phyloP scores from a whole-genome alignment of 176 grass and related monocot species.

The Hsuehochloa calcarea region DNA sequence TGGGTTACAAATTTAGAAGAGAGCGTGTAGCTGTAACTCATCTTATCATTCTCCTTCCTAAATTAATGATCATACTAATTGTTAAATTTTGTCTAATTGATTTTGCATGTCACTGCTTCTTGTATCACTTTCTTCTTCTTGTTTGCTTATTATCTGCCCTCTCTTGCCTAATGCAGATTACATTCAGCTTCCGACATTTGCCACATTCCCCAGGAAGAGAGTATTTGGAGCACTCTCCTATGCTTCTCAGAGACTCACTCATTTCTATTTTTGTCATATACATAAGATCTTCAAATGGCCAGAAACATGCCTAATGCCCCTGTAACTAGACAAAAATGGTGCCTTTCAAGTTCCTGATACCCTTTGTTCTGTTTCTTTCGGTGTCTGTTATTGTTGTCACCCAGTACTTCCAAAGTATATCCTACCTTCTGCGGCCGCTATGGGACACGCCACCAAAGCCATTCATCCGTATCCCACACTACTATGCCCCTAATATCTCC shows the following conservation, averaged over 20 bases:
- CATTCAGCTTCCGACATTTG: neutral
- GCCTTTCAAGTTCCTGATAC: conserved; percentile 35
- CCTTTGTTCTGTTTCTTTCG: conserved; percentile 47
- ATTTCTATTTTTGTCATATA: conserved; percentile 10
- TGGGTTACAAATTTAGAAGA: neutral
- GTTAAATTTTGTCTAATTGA: neutral
- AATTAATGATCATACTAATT: neutral
- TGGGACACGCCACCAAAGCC: conserved; percentile 82
- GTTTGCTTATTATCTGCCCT: conserved; percentile 25
- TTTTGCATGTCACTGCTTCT: no score
- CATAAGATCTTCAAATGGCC: conserved; percentile 40
- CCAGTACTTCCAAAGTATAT: conserved; percentile 55
- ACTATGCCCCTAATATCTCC: conserved; percentile 66
- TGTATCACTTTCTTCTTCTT: neutral
- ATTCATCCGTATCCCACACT: conserved; percentile 78
- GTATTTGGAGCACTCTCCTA: conserved; percentile 13
- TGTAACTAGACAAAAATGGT: conserved; percentile 27
- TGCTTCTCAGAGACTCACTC: conserved; percentile 9
- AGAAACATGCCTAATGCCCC: conserved; percentile 7
- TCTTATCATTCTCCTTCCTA: neutral
- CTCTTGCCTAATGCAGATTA: conserved; percentile 37
- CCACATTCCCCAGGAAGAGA: neutral
- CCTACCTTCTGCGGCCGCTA: conserved; percentile 84
- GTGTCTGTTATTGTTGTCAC: conserved; percentile 37
- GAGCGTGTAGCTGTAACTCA: neutral